A percentile compares a stretch with the other conserved stretches of the same genome.
These are phyloP conservation scores for Neonectria hederae DNA, from an alignment of 2,329 filamentous ascomycete species.

Conservation along the genomic window DNA sequence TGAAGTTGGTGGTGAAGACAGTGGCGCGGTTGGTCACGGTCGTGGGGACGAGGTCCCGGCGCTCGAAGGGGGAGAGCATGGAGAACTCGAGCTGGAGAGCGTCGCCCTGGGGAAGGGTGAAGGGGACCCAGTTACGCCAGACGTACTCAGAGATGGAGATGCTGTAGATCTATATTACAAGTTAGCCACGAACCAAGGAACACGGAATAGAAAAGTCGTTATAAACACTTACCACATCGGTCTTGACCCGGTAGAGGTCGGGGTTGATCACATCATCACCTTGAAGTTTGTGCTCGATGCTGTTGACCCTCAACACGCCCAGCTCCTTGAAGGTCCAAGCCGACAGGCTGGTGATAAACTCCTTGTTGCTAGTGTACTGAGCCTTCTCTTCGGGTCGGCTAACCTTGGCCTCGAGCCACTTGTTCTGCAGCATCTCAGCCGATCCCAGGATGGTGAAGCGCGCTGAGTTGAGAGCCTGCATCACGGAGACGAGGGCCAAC, in stretches of 20 bases:
- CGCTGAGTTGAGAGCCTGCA: constrained; percentile 94
- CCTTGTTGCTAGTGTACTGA: constrained; percentile 77
- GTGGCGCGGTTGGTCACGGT: constrained; percentile 72
- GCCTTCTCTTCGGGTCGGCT: constrained; percentile 64
- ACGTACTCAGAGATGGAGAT: constrained; percentile 90
- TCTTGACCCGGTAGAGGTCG: constrained; percentile 93
- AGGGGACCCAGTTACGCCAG: constrained; percentile 79
- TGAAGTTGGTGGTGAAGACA: constrained; percentile 79
- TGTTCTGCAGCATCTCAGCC: constrained; percentile 85
- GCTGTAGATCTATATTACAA: constrained; percentile 73
- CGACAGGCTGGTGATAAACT: constrained; percentile 85
- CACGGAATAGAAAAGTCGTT: not conserved
- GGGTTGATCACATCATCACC: constrained; percentile 76
- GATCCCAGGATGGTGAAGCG: constrained; percentile 87
- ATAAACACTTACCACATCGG: constrained; percentile 82
- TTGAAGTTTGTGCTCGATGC: constrained; percentile 77
- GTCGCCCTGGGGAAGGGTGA: constrained; percentile 74
- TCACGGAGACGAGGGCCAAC: constrained; percentile 81
- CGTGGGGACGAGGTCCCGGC: constrained; percentile 73
- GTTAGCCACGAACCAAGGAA: constrained; percentile 36
- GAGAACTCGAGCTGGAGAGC: constrained; percentile 93
- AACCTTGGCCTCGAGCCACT: constrained; percentile 87
- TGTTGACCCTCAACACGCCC: constrained; percentile 86
- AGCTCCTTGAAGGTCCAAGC: constrained; percentile 97
- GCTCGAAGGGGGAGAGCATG: constrained; percentile 98